Evolutionary conservation across 2,329 filamentous ascomycete genomes (phyloP).

Genomic region (Thelonectria discophora): DNA sequence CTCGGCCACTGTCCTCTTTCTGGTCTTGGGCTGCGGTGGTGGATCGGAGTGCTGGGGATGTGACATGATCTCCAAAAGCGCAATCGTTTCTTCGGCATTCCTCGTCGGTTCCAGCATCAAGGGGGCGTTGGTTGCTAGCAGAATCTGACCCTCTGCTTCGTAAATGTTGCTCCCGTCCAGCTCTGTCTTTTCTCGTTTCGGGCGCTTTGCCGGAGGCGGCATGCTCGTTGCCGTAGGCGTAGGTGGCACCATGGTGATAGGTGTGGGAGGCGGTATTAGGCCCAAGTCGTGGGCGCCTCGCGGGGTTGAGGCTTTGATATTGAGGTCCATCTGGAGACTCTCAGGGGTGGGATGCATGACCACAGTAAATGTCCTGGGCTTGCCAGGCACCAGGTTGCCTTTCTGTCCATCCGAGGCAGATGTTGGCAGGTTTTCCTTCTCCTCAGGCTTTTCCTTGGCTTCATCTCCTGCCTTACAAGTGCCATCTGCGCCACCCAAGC

Average conservation of each 20-base stretch:
- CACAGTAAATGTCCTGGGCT: slow-evolving; percentile 75
- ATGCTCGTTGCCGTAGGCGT: slow-evolving; percentile 69
- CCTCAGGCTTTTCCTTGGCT: slow-evolving; percentile 42
- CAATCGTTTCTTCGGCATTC: slow-evolving; percentile 73
- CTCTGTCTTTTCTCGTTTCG: slow-evolving; percentile 77
- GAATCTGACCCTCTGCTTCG: slow-evolving; percentile 78
- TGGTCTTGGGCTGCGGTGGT: slow-evolving; percentile 84
- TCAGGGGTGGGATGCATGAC: slow-evolving; percentile 87
- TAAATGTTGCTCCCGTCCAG: slow-evolving; percentile 78
- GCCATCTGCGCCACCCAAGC: slow-evolving; percentile 49
- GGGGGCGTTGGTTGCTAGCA: slow-evolving; percentile 76
- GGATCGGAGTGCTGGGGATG: slow-evolving; percentile 81
- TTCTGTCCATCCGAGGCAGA: slow-evolving; percentile 58
- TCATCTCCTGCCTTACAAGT: slow-evolving; percentile 50
- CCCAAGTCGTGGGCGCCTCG: slow-evolving; percentile 53
- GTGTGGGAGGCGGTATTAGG: slow-evolving; percentile 73
- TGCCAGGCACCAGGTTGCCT: slow-evolving; percentile 47
- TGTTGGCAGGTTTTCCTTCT: slow-evolving; percentile 65
- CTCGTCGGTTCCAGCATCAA: slow-evolving; percentile 81
- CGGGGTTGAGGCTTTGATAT: slow-evolving; percentile 79
- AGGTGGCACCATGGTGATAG: slow-evolving; percentile 65
- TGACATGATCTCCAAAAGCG: slow-evolving; percentile 74
- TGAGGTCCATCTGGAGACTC: slow-evolving; percentile 78
- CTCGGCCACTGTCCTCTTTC: slow-evolving; percentile 94
- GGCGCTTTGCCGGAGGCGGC: slow-evolving; percentile 70